Evolutionary conservation across 2,329 filamentous ascomycete species (phyloP), one percentile per base, ranked within the genome.

Genomic region (Aspergillus sp.): DNA sequence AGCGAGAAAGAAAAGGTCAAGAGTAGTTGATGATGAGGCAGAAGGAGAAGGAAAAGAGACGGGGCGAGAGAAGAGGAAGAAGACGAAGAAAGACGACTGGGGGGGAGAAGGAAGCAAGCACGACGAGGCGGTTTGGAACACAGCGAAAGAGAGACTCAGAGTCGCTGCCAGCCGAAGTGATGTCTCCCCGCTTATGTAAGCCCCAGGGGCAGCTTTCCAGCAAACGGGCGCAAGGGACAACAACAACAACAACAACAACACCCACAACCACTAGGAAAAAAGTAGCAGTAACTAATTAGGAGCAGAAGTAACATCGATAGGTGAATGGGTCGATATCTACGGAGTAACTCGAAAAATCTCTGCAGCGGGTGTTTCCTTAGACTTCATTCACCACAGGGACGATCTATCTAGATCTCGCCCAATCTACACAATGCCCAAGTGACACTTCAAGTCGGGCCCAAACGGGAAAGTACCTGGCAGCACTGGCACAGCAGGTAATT

Each of bases 151-250:
- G 48, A 52, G 57, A 57, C 55, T 58, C 47, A 50, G 55, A 59
- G 36, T 49, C 38, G 32, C 45, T 45, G 54, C 32, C 32, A 47
- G 47, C 48, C 39, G 45, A 55, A 57, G 48, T 55, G 45, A 53
- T 45, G 48, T n/a, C 45, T 38, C 25, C 13, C 17, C 38, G 65
- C 58, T 67, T 67, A 67, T 61, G 61, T 67, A 63, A 67, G 61
- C 61, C 21, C 47, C 51, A 48, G 53, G 60, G 54, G 36, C 39
- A 57, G 41, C 41, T 49, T 19, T 17, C 36, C 32, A 36, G 32
- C 32, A 36, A 39, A 32, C 39, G 43, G 54, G 54, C 58, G 54
- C 58, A 57, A 57, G 55, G 49, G 50, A 55, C n/a, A 30, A 30
- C 19, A 13, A 28, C 15, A 50, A 30, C 19, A 13, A 28, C 15